Base-by-base conservation (phyloP, 371 early-diverging fungal species). In the Batkoa obscura region DNA sequence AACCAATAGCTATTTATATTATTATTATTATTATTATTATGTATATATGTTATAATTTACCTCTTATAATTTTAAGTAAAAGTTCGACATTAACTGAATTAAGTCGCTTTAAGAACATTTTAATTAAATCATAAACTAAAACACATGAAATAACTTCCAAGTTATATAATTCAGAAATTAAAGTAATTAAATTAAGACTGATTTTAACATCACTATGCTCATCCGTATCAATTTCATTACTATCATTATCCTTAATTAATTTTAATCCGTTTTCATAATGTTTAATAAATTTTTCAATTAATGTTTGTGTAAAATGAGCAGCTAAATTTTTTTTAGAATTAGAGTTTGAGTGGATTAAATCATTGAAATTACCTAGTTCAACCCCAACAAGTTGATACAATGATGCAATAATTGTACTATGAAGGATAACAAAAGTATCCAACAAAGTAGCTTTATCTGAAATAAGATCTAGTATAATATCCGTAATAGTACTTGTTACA, bases 141-240 rank as follows among this genome's bases (percentile, higher is more conserved):
- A 84, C 74, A 62, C 83, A 81, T 12, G 90, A 76, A 36, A 95
- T 63, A 15, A 88, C 86, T 58, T 84, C 78, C 64, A 94, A 90
- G 66, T 90, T 88, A 73, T 95, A 95, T 47, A 93, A 66, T 59
- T 84, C 87, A 2, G 88, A 73, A 33, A 86, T 68, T 45, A 94
- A 70, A 5, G 84, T 83, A 42, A 86, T 70, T 58, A 93, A 61
- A 61, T 93, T 94, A 30, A 72, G 78, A 58, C 81, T 77, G 53
- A 64, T 39, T 61, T 66, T 32, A 60, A 61, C 51, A 39, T 66
- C 69, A 61, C 69, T 70, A 37, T 68, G 66, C 43, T 72, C 70
- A 60, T 62, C 23, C 0, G 23, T 60, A 58, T 66, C 64, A 58
- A 62, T 30, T 68, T 66, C 13, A 55, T 61, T 4, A 65, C 39